Evolutionary conservation across 345 rosid species (phyloP).

Genomic region (Sisymbrium irio): DNA sequence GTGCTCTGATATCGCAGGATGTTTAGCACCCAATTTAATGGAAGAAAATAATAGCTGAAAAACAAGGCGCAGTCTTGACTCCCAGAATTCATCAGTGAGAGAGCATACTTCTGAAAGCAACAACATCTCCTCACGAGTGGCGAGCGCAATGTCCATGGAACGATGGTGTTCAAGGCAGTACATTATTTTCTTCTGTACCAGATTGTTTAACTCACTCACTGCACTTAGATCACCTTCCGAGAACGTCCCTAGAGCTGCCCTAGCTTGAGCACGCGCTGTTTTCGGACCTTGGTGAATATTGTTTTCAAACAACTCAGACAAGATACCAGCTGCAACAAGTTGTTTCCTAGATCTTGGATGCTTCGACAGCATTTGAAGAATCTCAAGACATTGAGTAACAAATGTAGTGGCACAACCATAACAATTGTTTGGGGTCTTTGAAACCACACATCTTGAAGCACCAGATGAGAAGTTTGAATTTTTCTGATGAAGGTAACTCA

Average conservation of each 20-base stretch:
- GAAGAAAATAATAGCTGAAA: slow-evolving; percentile 93
- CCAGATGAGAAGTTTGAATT: slow-evolving; percentile 56
- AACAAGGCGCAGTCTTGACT: slow-evolving; percentile 88
- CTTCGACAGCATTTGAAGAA: slow-evolving; percentile 80
- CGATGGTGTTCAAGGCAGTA: slow-evolving; percentile 99
- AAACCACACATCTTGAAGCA: slow-evolving; percentile 76
- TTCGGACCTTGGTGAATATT: slow-evolving; percentile 98
- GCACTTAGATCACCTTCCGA: slow-evolving; percentile 89
- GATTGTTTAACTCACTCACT: slow-evolving; percentile 76
- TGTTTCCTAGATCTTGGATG: slow-evolving; percentile 78
- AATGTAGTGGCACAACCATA: slow-evolving; percentile 96
- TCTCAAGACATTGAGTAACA: slow-evolving; percentile 91
- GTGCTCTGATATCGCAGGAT: slow-evolving; percentile 98
- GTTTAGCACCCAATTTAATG: slow-evolving; percentile 94
- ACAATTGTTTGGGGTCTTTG: slow-evolving; percentile 89
- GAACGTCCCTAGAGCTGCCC: slow-evolving; percentile 90
- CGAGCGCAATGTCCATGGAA: slow-evolving; percentile 91
- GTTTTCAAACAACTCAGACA: slow-evolving; percentile 89
- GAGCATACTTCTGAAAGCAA: slow-evolving; percentile 97
- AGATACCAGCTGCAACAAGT: slow-evolving; percentile 85
- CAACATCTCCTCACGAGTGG: slow-evolving; percentile 89
- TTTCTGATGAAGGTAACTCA: slow-evolving; percentile 95
- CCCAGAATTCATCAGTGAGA: slow-evolving; percentile 95
- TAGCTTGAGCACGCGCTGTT: slow-evolving; percentile 86
- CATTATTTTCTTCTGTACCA: slow-evolving; percentile 91